Conservation (phyloP, 2,329 filamentous ascomycete genomes). For the Pseudofabraea citricarpa region DNA sequence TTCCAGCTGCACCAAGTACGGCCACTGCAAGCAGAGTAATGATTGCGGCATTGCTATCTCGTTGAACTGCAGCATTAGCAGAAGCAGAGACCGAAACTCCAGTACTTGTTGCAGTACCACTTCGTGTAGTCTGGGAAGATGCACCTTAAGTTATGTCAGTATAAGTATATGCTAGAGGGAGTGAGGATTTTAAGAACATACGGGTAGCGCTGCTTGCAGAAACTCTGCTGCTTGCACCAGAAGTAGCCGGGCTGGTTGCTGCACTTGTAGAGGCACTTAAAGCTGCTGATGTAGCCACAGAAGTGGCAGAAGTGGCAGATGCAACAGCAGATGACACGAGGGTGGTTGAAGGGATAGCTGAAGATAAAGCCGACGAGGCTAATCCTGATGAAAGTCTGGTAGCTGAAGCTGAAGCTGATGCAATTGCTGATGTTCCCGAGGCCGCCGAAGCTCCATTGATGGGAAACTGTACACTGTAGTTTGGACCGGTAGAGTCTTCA, state of each 20-base stretch:
- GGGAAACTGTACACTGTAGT: constrained; percentile 9
- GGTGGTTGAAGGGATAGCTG: neutral
- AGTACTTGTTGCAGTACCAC: neutral
- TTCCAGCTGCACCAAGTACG: neutral
- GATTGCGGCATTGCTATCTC: neutral
- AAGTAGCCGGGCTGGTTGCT: too few relatives aligned
- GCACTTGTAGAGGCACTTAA: neutral
- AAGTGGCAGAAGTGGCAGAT: neutral
- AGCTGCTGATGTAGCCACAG: neutral
- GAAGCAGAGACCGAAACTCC: neutral
- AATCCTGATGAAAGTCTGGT: too few relatives aligned
- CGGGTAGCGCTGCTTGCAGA: too few relatives aligned
- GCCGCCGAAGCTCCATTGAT: constrained; percentile 1
- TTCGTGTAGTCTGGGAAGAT: neutral
- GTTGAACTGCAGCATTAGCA: neutral
- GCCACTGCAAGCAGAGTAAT: neutral
- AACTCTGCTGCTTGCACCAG: too few relatives aligned
- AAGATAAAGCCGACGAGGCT: neutral
- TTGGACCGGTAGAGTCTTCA: constrained; percentile 4
- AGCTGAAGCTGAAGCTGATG: too few relatives aligned
- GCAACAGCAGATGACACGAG: neutral
- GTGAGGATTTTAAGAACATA: too few relatives aligned
- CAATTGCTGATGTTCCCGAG: neutral
- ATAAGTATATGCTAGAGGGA: too few relatives aligned
- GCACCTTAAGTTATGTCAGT: too few relatives aligned